Evolutionary conservation across 1,284 basidiomycete species (phyloP).

Genomic region (Cerioporus squamosus): DNA sequence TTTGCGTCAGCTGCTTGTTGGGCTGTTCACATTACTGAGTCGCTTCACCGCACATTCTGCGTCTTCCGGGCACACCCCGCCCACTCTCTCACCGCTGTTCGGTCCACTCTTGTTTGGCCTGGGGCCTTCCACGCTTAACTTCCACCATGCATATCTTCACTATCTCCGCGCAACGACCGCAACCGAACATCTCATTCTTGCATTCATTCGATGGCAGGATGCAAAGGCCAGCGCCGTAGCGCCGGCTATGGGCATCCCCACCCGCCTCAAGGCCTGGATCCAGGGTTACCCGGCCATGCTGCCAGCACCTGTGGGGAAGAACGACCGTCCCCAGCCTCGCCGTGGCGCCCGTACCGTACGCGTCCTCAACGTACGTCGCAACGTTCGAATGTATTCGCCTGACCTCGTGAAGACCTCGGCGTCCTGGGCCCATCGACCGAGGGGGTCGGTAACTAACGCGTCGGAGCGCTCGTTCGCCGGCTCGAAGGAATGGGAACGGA

Average conservation of each 20-base stretch:
- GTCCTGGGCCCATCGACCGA: constrained; percentile 61
- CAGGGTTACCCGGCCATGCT: constrained; percentile 80
- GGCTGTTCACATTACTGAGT: constrained; percentile 75
- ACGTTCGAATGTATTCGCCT: constrained; percentile 81
- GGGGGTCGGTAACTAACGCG: constrained; percentile 30
- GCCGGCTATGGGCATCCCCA: constrained; percentile 67
- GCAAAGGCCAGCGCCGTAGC: constrained; percentile 36
- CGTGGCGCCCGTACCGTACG: constrained; percentile 75
- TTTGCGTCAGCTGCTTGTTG: constrained; percentile 63
- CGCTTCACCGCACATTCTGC: constrained; percentile 82
- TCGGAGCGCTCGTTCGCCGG: constrained; percentile 48
- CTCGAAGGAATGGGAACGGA: constrained; percentile 77
- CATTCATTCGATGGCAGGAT: constrained; percentile 83
- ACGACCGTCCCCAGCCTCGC: constrained; percentile 59
- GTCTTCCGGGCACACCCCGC: constrained; percentile 82
- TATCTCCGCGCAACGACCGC: constrained; percentile 85
- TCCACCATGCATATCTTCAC: constrained; percentile 78
- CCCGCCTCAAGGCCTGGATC: constrained; percentile 84
- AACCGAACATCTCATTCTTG: constrained; percentile 86
- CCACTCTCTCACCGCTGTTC: constrained; percentile 86
- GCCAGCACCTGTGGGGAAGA: constrained; percentile 42
- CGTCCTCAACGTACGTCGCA: constrained; percentile 73
- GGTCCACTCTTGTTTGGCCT: constrained; percentile 85
- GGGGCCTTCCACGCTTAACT: constrained; percentile 61
- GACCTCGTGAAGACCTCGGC: constrained; percentile 79